These are phyloP conservation scores for Diaporthe sp. DNA, from an alignment of 2,329 filamentous ascomycete genomes.

Conservation along the genomic window DNA sequence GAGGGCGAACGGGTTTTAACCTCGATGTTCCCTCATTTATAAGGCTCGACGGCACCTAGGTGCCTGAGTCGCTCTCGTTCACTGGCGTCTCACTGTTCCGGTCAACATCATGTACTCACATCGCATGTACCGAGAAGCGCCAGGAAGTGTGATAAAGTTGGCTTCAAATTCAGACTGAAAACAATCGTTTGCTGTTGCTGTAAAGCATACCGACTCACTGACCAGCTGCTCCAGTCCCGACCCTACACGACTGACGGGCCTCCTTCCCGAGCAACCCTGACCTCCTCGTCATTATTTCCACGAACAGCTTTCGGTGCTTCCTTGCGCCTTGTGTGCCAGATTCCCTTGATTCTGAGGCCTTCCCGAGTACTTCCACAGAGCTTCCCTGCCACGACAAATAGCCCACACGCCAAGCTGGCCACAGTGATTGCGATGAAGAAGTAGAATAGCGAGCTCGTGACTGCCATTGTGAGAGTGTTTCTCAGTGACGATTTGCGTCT, in stretches of 20 bases:
- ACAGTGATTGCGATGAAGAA: neutral
- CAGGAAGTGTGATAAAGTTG: neutral
- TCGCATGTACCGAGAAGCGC: neutral
- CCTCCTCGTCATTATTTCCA: neutral
- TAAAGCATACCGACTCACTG: neutral
- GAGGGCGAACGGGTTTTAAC: too few relatives aligned
- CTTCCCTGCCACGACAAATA: neutral
- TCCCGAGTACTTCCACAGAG: neutral
- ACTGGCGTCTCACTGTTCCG: rapidly evolving
- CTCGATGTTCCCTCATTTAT: neutral
- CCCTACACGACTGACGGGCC: neutral
- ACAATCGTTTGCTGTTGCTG: neutral
- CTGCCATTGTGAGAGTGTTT: neutral
- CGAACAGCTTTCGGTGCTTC: rapidly evolving
- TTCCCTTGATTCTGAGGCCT: neutral
- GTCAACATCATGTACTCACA: neutral
- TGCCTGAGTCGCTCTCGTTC: neutral
- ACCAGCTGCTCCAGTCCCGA: neutral
- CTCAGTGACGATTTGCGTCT: neutral
- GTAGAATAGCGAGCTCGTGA: neutral
- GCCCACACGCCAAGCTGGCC: neutral
- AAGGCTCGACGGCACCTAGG: neutral
- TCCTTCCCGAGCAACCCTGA: neutral
- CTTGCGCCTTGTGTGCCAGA: neutral
- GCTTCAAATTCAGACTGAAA: neutral